These are phyloP conservation scores for Solanum bulbocastanum DNA, from an alignment of 257 asterid genomes.

Conservation along the genomic window DNA sequence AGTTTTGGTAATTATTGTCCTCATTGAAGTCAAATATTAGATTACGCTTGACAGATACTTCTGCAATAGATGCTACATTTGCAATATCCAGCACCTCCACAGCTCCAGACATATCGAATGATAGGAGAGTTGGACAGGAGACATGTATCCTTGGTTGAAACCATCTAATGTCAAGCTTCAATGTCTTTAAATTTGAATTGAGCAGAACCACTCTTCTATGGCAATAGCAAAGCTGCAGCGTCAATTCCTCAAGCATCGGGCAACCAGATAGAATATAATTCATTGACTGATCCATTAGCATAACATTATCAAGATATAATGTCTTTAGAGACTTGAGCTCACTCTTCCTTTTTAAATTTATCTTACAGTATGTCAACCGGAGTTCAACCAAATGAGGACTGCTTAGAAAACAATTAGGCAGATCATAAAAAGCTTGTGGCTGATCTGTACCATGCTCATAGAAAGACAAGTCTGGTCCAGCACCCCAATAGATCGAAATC, in stretches of 20 bases:
- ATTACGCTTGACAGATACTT: background rate
- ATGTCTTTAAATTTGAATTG: slow-evolving; percentile 10
- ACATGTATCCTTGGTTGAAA: background rate
- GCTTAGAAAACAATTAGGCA: slow-evolving; percentile 19
- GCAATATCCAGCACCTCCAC: background rate
- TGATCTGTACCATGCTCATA: background rate
- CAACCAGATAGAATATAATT: slow-evolving; percentile 10
- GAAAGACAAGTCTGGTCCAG: slow-evolving; percentile 5
- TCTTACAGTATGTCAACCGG: slow-evolving; percentile 11
- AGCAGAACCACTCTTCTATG: background rate
- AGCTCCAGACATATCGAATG: slow-evolving; percentile 5
- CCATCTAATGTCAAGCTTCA: background rate
- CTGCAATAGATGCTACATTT: slow-evolving; percentile 1
- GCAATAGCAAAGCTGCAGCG: slow-evolving; percentile 9
- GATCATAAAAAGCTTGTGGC: background rate
- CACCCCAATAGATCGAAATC: background rate
- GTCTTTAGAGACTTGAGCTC: slow-evolving; percentile 1
- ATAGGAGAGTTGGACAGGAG: slow-evolving; percentile 6
- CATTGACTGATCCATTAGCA: background rate
- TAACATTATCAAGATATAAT: slow-evolving; percentile 1
- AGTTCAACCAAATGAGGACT: slow-evolving; percentile 8
- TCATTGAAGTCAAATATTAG: background rate
- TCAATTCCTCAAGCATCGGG: slow-evolving; percentile 18
- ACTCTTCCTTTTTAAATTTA: background rate
- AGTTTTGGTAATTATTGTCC: background rate